A percentile compares a stretch with the other conserved stretches of the same genome.
phyloP scores from a whole-genome alignment of 768 basidiomycete species.

The Auricularia auricula-judae region DNA sequence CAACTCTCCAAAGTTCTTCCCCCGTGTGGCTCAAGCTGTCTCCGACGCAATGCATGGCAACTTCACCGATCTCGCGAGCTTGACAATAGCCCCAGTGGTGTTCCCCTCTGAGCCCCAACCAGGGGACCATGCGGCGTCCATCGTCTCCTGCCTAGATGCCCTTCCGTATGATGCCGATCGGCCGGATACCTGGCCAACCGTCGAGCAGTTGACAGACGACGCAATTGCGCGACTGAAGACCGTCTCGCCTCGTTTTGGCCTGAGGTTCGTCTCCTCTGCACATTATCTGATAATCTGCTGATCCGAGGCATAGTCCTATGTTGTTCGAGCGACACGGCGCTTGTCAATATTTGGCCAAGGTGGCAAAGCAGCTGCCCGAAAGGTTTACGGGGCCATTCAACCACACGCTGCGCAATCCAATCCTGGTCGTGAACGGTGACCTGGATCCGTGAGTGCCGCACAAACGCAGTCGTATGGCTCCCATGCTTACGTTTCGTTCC shows the following conservation, averaged over 20 bases:
- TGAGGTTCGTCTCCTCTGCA: not conserved
- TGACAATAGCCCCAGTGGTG: not conserved
- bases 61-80: not conserved
- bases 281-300: not conserved
- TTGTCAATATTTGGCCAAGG: slow-evolving; percentile 5
- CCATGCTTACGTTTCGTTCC: not conserved
- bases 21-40: not conserved
- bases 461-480: too few relatives aligned
- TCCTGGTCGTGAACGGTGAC: not conserved
- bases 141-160: slow-evolving; percentile 8
- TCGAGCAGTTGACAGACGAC: slow-evolving; percentile 7
- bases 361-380: not conserved
- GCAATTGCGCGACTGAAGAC: not conserved
- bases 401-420: not conserved
- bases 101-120: not conserved
- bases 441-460: not conserved
- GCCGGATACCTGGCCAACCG: slow-evolving; percentile 1
- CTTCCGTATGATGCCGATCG: not conserved
- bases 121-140: slow-evolving; percentile 4
- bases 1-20: slow-evolving; percentile 3
- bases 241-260: slow-evolving; percentile 6
- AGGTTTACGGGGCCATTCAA: slow-evolving; percentile 6
- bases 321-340: slow-evolving; percentile 6
- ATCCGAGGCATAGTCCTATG: not conserved
- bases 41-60: slow-evolving; percentile 6